Evolutionary conservation across 2,329 filamentous ascomycete species (phyloP), one percentile per base, ranked within the genome.

Genomic region (Simplicillium aogashimaense): DNA sequence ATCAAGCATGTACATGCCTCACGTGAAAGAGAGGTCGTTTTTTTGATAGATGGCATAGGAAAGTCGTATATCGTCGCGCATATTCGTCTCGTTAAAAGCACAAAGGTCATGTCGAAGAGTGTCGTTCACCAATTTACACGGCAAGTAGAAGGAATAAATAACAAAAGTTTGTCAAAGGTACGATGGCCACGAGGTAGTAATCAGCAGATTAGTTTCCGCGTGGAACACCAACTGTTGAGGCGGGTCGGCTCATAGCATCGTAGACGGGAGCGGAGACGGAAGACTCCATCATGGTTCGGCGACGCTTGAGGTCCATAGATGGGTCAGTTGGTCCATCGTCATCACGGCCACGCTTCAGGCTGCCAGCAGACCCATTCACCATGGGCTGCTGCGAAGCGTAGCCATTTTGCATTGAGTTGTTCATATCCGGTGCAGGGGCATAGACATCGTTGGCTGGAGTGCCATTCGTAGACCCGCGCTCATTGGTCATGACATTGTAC

Each of bases 401-500:
- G 9, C 74, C 75, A 50, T 78, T 79, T 38, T 74, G 63, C 60
- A 81, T 66, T 14, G 69, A 60, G 44, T 59, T 63, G 32, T 62
- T 59, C 60, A 81, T 67, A 50, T 84, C 81, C 5, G 73, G 65
- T 17, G 83, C 72, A 13, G 78, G 72, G 29, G 76, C 74, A 56
- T 94, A 94, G 7, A 81, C 75, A 49, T 94, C 86, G 37, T 73
- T 73, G 15, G 72, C 64, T 11, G 76, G 62, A 25, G 70, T 72
- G n/a, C 82, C 82, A 49, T 86, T 86, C 14, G 74, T 66, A 10
- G 77, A 64, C 36, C 68, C 76, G 18, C 86, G 76, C 44, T 86
- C 83, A 56, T 86, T 87, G 58, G 83, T 89, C 66, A 94, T 88
- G 46, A 94, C 83, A 60, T 81, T 94, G 70, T 94, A 94, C 38